These are phyloP conservation scores for Phytopythium aichiense DNA, from an alignment of 352 stramenopile genomes.

Conservation along the genomic window DNA sequence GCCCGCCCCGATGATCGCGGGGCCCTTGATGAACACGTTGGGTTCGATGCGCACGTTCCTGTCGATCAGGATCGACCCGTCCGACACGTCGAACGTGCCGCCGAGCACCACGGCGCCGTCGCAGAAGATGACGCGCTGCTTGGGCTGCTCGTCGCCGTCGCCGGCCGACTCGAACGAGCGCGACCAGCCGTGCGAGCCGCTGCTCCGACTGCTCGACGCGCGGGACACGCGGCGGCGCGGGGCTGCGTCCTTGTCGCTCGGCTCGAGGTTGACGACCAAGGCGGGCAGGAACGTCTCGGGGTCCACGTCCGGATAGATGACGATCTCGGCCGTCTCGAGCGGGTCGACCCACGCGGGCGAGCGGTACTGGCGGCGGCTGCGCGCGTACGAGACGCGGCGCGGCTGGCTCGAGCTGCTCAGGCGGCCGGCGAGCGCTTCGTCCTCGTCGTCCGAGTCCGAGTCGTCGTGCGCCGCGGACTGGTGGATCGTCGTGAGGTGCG, in stretches of 20 bases:
- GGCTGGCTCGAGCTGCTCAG: conserved; percentile 12
- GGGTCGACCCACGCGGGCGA: conserved; percentile 45
- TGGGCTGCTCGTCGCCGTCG: conserved; percentile 18
- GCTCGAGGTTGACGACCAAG: conserved; percentile 56
- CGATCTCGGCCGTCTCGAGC: conserved; percentile 35
- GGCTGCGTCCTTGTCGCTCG: not conserved
- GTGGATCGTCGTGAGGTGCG: conserved; percentile 35
- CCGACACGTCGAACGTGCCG: conserved; percentile 63
- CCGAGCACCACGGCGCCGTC: conserved; percentile 43
- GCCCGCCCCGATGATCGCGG: conserved; percentile 61
- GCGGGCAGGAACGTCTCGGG: conserved; percentile 42
- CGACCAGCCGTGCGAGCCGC: conserved; percentile 18
- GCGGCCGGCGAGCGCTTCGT: conserved; percentile 13
- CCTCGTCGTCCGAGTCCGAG: conserved; percentile 35
- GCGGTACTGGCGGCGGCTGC: conserved; percentile 25
- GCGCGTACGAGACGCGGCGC: conserved; percentile 21
- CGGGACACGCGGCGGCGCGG: not conserved
- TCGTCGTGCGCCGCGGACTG: conserved; percentile 29
- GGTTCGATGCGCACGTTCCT: conserved; percentile 62
- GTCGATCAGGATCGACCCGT: conserved; percentile 64
- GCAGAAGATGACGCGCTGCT: conserved; percentile 49
- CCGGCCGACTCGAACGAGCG: conserved; percentile 25
- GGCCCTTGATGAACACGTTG: conserved; percentile 69
- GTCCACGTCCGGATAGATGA: conserved; percentile 50
- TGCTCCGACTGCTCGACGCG: conserved; percentile 3